These are phyloP conservation scores for Begonia fuchsioides DNA, from an alignment of 306 rosid genomes.

Conservation along the genomic window DNA sequence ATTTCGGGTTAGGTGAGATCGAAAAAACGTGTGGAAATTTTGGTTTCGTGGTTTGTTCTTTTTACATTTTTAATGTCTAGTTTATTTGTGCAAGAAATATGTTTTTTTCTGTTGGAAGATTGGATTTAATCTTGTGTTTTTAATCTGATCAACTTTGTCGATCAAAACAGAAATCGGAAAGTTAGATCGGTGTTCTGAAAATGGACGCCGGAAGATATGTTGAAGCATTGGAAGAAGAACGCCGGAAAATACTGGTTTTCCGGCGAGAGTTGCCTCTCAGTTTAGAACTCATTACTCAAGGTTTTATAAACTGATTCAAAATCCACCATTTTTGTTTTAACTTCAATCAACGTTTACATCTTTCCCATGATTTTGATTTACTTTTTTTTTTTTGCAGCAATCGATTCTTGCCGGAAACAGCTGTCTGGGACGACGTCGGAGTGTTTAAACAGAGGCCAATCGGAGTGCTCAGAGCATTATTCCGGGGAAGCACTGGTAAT, in stretches of 20 bases:
- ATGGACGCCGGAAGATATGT: background rate
- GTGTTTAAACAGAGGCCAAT: conserved; percentile 49
- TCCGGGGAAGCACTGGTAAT: conserved; percentile 44
- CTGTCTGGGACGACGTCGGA: conserved; percentile 46
- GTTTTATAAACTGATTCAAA: conserved; percentile 14
- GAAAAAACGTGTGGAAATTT: too few relatives aligned
- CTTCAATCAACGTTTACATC: background rate
- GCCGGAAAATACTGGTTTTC: conserved; percentile 54
- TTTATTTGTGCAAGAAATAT: background rate
- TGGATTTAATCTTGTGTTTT: too few relatives aligned
- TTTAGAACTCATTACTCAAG: conserved; percentile 63
- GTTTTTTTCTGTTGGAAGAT: conserved; percentile 26
- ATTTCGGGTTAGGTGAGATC: too few relatives aligned
- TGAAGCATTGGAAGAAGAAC: conserved; percentile 19
- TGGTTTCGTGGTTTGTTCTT: background rate
- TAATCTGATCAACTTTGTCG: too few relatives aligned
- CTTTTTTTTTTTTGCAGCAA: conserved; percentile 26
- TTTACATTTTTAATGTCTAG: too few relatives aligned
- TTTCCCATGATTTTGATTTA: background rate
- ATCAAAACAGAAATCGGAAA: too few relatives aligned
- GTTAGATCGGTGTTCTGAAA: background rate
- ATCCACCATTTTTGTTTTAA: background rate
- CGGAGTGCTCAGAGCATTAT: conserved; percentile 70
- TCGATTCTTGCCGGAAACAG: conserved; percentile 49
- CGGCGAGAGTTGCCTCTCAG: conserved; percentile 70